A percentile compares a stretch with the other conserved stretches of the same genome.
These are phyloP conservation scores for Kodamaea fukazawae DNA, from an alignment of 805 yeast species.

Conservation along the genomic window DNA sequence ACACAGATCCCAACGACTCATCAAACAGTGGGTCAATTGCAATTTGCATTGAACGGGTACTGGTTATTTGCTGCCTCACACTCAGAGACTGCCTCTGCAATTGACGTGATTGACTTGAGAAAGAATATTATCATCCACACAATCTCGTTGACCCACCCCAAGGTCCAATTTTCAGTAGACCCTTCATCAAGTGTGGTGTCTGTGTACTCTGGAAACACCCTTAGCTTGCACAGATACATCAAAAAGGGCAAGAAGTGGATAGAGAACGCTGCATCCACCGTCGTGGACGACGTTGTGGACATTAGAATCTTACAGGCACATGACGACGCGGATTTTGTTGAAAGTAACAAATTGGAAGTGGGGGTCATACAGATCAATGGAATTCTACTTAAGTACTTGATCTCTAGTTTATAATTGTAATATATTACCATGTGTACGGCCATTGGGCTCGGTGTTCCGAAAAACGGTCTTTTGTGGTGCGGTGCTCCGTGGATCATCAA, in stretches of 20 bases:
- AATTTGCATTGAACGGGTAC: conserved; percentile 64
- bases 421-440: too few species aligned
- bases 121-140: conserved; percentile 30
- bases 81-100: conserved; percentile 17
- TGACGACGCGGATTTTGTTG: conserved; percentile 8
- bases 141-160: conserved; percentile 21
- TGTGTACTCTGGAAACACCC: conserved; percentile 17
- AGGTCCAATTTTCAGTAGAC: conserved; percentile 30
- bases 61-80: conserved; percentile 45
- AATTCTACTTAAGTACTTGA: conserved; percentile 1
- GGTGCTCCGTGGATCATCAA: background rate
- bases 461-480: too few species aligned
- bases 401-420: too few species aligned
- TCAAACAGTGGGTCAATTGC: conserved; percentile 29
- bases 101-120: conserved; percentile 51
- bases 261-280: conserved; percentile 8
- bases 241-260: conserved; percentile 42
- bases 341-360: conserved; percentile 9
- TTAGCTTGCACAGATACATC: conserved; percentile 34
- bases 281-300: conserved; percentile 1
- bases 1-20: conserved; percentile 29
- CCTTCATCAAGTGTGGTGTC: conserved; percentile 34
- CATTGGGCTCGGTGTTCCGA: too few species aligned
- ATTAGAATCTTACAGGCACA: conserved; percentile 6
- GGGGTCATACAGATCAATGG: conserved; percentile 7